Percentiles rank a stretch among this genome's conserved stretches.
These are phyloP conservation scores for Mycena latifolia DNA, from an alignment of 768 basidiomycete species.

Conservation along the genomic window DNA sequence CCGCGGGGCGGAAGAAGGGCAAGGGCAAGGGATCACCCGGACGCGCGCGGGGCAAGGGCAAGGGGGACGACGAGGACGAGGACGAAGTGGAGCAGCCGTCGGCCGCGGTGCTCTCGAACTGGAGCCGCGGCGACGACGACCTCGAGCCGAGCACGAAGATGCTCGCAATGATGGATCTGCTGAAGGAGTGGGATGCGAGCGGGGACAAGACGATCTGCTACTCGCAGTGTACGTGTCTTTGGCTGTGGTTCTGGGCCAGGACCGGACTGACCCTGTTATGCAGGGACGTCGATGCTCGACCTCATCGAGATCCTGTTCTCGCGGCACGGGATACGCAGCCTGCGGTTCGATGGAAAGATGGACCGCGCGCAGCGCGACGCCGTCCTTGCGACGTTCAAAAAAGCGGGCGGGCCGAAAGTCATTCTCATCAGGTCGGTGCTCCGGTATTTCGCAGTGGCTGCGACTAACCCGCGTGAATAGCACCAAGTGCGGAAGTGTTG, in stretches of 20 bases:
- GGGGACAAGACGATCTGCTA: constrained; percentile 81
- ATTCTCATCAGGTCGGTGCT: constrained; percentile 72
- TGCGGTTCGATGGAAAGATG: constrained; percentile 83
- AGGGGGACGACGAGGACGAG: constrained; percentile 45
- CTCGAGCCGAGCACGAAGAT: constrained; percentile 80
- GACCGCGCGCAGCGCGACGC: constrained; percentile 62
- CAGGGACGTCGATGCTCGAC: constrained; percentile 83
- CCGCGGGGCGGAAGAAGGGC: constrained; percentile 39
- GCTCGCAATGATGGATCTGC: constrained; percentile 63
- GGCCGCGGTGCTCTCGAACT: constrained; percentile 61
- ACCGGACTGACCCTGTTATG: background rate
- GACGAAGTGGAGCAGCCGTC: constrained; percentile 49
- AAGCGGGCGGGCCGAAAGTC: constrained; percentile 66
- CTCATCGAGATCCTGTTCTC: constrained; percentile 71
- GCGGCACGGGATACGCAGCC: constrained; percentile 66
- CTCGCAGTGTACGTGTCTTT: constrained; percentile 68
- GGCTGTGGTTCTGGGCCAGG: background rate
- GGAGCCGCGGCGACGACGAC: constrained; percentile 71
- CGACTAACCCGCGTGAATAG: constrained; percentile 42
- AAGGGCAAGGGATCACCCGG: constrained; percentile 46
- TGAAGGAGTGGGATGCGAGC: constrained; percentile 69
- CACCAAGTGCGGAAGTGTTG: constrained; percentile 79
- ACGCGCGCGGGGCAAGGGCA: constrained; percentile 32
- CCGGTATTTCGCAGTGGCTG: background rate
- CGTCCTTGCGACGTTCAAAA: constrained; percentile 66